These are phyloP conservation scores for Saturnispora galanensis DNA, from an alignment of 805 yeast genomes.

Conservation along the genomic window DNA sequence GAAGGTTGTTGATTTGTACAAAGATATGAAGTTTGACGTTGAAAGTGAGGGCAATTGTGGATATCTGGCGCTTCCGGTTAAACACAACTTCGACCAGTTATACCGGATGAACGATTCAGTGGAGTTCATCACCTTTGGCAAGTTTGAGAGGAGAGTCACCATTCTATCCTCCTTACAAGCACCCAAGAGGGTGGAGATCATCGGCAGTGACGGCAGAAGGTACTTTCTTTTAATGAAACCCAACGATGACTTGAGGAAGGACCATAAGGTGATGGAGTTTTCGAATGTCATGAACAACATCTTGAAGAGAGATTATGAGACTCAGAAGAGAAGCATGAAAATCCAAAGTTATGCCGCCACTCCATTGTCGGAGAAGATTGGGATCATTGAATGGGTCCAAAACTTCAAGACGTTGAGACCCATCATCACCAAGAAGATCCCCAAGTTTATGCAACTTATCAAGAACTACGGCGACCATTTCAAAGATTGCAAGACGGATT, in stretches of 20 bases:
- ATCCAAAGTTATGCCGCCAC: constrained; percentile 82
- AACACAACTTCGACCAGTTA: constrained; percentile 57
- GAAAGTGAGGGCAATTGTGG: constrained; percentile 22
- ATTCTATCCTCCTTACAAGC: constrained; percentile 76
- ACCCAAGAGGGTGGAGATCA: constrained; percentile 67
- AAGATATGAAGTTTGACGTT: constrained; percentile 32
- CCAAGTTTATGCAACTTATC: constrained; percentile 12
- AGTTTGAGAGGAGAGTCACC: constrained; percentile 57
- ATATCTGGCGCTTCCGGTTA: constrained; percentile 62
- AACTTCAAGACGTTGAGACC: constrained; percentile 64
- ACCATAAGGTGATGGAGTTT: constrained; percentile 88
- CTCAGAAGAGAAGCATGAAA: constrained; percentile 59
- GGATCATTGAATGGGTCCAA: constrained; percentile 84
- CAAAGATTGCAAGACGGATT: constrained; percentile 14
- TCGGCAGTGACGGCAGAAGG: constrained; percentile 68
- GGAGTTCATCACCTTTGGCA: constrained; percentile 40
- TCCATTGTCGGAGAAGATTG: constrained; percentile 78
- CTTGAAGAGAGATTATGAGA: constrained; percentile 54
- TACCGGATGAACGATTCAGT: constrained; percentile 30
- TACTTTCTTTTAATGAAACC: constrained; percentile 77
- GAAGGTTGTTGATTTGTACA: constrained; percentile 19
- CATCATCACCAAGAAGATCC: constrained; percentile 31
- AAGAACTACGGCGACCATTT: constrained; percentile 18
- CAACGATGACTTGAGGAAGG: constrained; percentile 88
- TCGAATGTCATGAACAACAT: constrained; percentile 78